Evolutionary conservation across 73 alveolate species (phyloP).

Genomic region (Blepharisma stoltei): DNA sequence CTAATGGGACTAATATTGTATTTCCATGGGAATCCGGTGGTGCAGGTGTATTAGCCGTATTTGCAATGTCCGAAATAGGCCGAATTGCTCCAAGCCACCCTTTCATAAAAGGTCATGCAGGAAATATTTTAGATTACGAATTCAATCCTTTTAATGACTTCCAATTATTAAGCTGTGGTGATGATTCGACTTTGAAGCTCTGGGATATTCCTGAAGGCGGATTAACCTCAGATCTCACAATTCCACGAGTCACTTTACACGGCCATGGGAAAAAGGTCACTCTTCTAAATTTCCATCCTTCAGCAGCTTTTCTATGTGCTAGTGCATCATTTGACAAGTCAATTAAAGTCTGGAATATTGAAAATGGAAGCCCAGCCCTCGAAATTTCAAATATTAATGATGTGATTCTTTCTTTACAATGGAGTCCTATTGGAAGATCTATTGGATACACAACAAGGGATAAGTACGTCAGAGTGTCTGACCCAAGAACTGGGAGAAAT

Average conservation of each 20-base stretch:
- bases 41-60: slow-evolving; percentile 39
- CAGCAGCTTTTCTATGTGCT: slow-evolving; percentile 78
- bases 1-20: slow-evolving; percentile 41
- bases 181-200: slow-evolving; percentile 79
- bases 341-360: slow-evolving; percentile 88
- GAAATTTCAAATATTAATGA: slow-evolving; percentile 38
- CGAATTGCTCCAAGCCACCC: slow-evolving; percentile 53
- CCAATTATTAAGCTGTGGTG: slow-evolving; percentile 88
- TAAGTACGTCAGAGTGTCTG: slow-evolving; percentile 71
- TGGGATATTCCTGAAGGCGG: slow-evolving; percentile 93
- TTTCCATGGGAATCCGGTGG: slow-evolving; percentile 51
- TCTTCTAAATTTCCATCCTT: slow-evolving; percentile 73
- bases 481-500: slow-evolving; percentile 79
- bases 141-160: slow-evolving; percentile 90
- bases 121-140: slow-evolving; percentile 87
- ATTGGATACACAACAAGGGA: slow-evolving; percentile 81
- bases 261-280: slow-evolving; percentile 91
- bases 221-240: slow-evolving; percentile 70
- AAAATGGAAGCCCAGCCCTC: slow-evolving; percentile 46
- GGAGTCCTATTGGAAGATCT: slow-evolving; percentile 86
- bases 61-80: slow-evolving; percentile 24
- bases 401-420: slow-evolving; percentile 65
- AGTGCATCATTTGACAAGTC: slow-evolving; percentile 81
- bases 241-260: slow-evolving; percentile 64
- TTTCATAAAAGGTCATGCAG: slow-evolving; percentile 85